Percentiles rank a stretch among this genome's conserved stretches.
These are phyloP conservation scores for Cyclotella cryptica DNA, from an alignment of 108 stramenopile species.

Conservation along the genomic window DNA sequence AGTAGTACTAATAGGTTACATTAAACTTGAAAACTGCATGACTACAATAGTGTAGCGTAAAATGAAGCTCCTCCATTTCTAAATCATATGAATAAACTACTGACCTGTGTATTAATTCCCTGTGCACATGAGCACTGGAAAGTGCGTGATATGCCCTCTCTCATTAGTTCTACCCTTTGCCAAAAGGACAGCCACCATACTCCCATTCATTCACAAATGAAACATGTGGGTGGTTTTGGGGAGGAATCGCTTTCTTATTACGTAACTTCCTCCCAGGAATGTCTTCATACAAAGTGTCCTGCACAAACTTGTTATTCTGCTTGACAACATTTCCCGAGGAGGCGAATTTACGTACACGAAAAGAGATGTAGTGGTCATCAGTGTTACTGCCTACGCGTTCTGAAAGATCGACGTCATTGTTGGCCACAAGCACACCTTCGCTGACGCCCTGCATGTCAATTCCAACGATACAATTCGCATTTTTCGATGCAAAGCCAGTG, in stretches of 20 bases:
- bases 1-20: no score
- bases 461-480: neutral
- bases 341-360: neutral
- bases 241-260: neutral
- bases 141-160: no score
- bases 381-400: neutral
- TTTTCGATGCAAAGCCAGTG: neutral
- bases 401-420: neutral
- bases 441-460: neutral
- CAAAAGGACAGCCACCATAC: conserved; percentile 5
- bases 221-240: neutral
- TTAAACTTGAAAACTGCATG: no score
- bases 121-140: no score
- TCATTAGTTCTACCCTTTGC: neutral
- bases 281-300: neutral
- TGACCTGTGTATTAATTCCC: no score
- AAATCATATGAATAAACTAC: no score
- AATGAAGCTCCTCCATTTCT: no score
- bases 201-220: neutral
- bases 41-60: no score
- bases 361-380: neutral
- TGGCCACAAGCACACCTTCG: neutral
- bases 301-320: conserved; percentile 1
- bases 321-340: neutral
- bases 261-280: neutral